Evolutionary conservation across 495 filamentous ascomycete genomes (phyloP).

Genomic region (Filosporella fistucella): DNA sequence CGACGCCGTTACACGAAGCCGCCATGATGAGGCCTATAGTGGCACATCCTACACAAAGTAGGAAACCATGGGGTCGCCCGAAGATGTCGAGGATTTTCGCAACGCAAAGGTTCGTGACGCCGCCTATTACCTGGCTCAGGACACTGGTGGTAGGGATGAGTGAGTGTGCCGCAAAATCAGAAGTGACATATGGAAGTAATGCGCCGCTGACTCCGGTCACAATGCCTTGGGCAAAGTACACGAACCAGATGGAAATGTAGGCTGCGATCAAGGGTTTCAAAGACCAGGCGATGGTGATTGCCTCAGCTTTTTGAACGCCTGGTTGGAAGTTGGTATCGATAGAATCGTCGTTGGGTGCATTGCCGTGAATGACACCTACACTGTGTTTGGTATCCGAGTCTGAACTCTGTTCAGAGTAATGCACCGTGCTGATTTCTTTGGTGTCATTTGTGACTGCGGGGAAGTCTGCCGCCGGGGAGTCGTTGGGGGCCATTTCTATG

Average conservation of each 20-base stretch:
- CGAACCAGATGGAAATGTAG: constrained; percentile 26
- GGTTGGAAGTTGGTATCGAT: constrained; percentile 1
- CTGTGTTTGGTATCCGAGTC: no score
- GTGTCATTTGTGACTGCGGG: background rate
- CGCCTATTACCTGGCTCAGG: constrained; percentile 53
- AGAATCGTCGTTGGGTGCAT: background rate
- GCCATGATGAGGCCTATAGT: constrained; percentile 30
- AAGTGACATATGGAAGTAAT: constrained; percentile 28
- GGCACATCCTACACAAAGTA: constrained; percentile 20
- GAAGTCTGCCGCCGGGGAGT: background rate
- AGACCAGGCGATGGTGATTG: background rate
- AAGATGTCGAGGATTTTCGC: constrained; percentile 65
- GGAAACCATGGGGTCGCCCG: constrained; percentile 44
- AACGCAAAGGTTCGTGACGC: constrained; percentile 54
- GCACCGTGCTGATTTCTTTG: background rate
- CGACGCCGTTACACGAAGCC: constrained; percentile 28
- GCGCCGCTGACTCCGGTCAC: constrained; percentile 22
- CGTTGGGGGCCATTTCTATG: background rate
- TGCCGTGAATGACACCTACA: background rate
- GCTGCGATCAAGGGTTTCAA: background rate
- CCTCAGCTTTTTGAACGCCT: background rate
- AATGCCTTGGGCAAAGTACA: constrained; percentile 32
- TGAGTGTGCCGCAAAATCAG: constrained; percentile 29
- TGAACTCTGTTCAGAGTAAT: background rate
- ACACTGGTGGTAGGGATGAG: constrained; percentile 29